These are phyloP conservation scores for Collybia sp. DNA, from an alignment of 768 basidiomycete species.

Conservation along the genomic window DNA sequence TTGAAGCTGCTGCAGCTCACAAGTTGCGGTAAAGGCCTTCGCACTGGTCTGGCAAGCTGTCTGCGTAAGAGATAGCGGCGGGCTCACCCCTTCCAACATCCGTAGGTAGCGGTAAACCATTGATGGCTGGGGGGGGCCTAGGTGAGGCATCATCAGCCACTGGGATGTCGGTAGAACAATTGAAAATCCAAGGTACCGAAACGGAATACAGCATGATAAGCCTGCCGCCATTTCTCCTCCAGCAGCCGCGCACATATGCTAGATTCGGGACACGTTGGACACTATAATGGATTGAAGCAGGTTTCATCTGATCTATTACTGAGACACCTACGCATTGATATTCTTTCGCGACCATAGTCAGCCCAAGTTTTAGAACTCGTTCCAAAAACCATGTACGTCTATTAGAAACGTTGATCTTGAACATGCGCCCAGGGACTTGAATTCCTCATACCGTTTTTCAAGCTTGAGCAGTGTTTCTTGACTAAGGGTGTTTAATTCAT, in stretches of 20 bases:
- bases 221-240: constrained; percentile 92
- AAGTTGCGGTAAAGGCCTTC: constrained; percentile 81
- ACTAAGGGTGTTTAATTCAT: constrained; percentile 77
- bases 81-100: constrained; percentile 86
- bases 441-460: constrained; percentile 59
- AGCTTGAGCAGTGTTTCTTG: constrained; percentile 84
- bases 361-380: constrained; percentile 85
- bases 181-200: constrained; percentile 49
- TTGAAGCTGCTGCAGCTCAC: constrained; percentile 41
- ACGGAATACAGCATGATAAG: constrained; percentile 80
- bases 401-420: background rate
- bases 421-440: background rate
- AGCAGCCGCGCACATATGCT: constrained; percentile 73
- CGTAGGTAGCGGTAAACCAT: constrained; percentile 93
- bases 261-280: constrained; percentile 80
- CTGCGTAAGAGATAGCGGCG: constrained; percentile 81
- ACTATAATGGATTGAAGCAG: constrained; percentile 36
- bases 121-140: constrained; percentile 82
- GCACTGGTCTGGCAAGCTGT: constrained; percentile 87
- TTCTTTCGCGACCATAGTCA: constrained; percentile 86
- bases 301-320: background rate
- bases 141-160: constrained; percentile 2
- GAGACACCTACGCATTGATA: constrained; percentile 79
- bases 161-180: background rate
- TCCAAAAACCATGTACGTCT: constrained; percentile 93